Base-by-base conservation (phyloP, 2,329 filamentous ascomycete species). In the Talaromyces marneffei region DNA sequence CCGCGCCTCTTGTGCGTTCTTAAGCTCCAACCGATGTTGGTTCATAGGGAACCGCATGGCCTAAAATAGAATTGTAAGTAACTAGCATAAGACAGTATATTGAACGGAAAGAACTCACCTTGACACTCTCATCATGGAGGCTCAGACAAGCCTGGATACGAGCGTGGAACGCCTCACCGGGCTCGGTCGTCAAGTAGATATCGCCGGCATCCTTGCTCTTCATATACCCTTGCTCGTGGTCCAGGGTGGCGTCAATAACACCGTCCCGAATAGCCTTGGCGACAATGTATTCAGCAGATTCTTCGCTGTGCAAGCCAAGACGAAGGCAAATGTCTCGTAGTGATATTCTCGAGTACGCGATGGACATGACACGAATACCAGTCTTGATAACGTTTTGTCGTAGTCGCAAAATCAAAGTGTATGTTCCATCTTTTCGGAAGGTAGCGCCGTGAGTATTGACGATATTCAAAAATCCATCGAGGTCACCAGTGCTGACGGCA, bases 31-130 rank as follows among this genome's bases (percentile, higher is more conserved):
- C 18, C 94, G 87, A 78, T 99, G 94, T 77, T 97, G 94, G 80
- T 99, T 97, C 93, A 97, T 97, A 2, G 94, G 94, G 79, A 97
- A 99, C 60, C 94, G 87, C 94, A 99, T 99, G 27, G 94, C 93
- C 90, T 93, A 63, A 23, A 52, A 23, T 14, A 35, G 48, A 50
- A 58, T 58, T 55, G 40, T 63, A 12, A 63, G 64, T 77, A 25
- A 71, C 78, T 70, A 52, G 59, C 63, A 60, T 27, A 20, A 59
- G 12, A 53, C 37, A 27, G n/a, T 20, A 52, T 31, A 35, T 16
- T 25, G 16, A 55, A 18, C 12, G 54, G 27, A 55, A 7, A 23
- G 14, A 31, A 52, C 80, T 72, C 82, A 92, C 90, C 90, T 96
- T 97, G 71, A 99, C 92, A 72, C 93, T 97, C 80, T 99, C 94